Conservation (phyloP, 2,329 filamentous ascomycete genomes). For the Teratosphaeriaceae sp. region DNA sequence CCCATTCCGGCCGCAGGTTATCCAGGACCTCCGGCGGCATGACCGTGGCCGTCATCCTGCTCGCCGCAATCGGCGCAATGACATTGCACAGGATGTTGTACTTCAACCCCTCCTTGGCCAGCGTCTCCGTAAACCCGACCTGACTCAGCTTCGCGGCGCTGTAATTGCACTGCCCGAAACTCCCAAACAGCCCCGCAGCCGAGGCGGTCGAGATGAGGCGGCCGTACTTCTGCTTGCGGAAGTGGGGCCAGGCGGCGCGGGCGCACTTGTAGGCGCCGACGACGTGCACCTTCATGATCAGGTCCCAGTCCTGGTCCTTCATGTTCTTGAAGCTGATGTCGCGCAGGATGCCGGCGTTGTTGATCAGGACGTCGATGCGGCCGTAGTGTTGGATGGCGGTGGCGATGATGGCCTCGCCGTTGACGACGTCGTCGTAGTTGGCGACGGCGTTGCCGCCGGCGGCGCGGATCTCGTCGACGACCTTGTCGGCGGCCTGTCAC, state of each 20-base stretch:
- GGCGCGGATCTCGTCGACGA: constrained; percentile 76
- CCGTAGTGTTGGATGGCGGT: constrained; percentile 75
- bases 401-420: constrained; percentile 90
- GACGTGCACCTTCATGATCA: constrained; percentile 88
- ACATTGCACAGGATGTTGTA: constrained; percentile 97
- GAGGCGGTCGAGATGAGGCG: constrained; percentile 95
- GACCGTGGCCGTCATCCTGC: constrained; percentile 89
- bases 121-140: constrained; percentile 95
- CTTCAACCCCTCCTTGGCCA: constrained; percentile 94
- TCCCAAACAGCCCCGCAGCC: constrained; percentile 91
- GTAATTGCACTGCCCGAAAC: constrained; percentile 94
- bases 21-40: constrained; percentile 91
- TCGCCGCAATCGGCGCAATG: constrained; percentile 91
- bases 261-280: constrained; percentile 93
- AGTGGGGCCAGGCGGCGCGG: constrained; percentile 91
- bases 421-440: constrained; percentile 93
- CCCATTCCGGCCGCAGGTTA: constrained; percentile 84
- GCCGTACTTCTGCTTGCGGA: constrained; percentile 98
- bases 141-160: constrained; percentile 93
- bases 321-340: constrained; percentile 99
- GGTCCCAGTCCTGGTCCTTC: constrained; percentile 93
- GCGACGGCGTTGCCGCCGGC: constrained; percentile 92
- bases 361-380: constrained; percentile 89
- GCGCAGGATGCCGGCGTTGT: constrained; percentile 93
- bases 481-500: constrained; percentile 67